Evolutionary conservation across 805 yeast genomes (phyloP), one percentile per base, ranked within the genome.

Genomic region (Kodamaea restingae): DNA sequence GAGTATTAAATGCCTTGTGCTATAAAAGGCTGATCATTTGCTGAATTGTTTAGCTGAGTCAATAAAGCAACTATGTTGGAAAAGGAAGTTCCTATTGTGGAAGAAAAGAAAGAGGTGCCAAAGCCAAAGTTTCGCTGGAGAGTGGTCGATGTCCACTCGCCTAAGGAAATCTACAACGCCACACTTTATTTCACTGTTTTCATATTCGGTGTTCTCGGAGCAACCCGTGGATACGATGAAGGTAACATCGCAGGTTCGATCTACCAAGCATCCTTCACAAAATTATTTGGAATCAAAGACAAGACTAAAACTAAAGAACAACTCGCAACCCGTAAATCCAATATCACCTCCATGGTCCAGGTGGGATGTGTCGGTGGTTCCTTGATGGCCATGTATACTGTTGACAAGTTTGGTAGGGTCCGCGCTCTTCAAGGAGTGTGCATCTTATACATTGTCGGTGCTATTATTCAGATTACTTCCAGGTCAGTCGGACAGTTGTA

Each of bases 331-430:
- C 53, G 72, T 45, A 67, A 66, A 45, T 72, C 80, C 4, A 77
- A 75, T 50, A 76, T 77, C 49, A 66, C 76, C 3, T 61, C 80
- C 5, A 78, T 78, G 81, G 81, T 76, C 7, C 79, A 73, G 48
- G 52, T 77, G 20, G 80, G 80, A 2, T 70, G 76, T 14, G 66
- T 76, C 27, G 79, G 73, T 28, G 83, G 83, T 14, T 61, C 79
- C 15, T 38, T 76, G 11, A 37, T 76, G 15, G 75, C 80, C 1
- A 65, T 70, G 52, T 67, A 60, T 42, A 50, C 73, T 1, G 73
- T 70, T 27, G 82, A 78, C 49, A 60, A 58, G 33, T 47, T 78
- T 28, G 83, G 83, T 12, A 62, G 81, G 48, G 63, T 74, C 37
- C 58, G 73, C 48, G 58, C 80, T 8, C 54, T 75, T 36, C 75